phyloP scores from a whole-genome alignment of 129 eudicot species.

The Silybum marianum region DNA sequence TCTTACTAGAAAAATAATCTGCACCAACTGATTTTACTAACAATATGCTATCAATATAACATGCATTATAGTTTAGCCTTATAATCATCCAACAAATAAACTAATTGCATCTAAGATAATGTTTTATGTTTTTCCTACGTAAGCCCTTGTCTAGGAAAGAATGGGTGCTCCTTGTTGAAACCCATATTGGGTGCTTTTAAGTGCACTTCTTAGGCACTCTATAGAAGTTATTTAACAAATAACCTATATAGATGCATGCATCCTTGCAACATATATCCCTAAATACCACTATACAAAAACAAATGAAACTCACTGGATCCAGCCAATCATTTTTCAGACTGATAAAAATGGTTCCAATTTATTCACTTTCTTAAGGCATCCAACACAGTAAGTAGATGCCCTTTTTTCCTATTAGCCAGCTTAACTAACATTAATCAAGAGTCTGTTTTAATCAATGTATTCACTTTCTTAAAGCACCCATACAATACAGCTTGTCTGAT shows the following conservation, averaged over 20 bases:
- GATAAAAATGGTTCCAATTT: too few relatives aligned
- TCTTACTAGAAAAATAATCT: not conserved
- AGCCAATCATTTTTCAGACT: too few relatives aligned
- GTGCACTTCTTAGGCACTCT: not conserved
- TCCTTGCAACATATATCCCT: too few relatives aligned
- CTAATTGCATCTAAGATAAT: not conserved
- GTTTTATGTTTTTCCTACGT: not conserved
- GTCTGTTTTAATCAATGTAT: too few relatives aligned
- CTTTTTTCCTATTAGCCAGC: too few relatives aligned
- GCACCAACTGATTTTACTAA: not conserved
- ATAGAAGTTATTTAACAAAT: too few relatives aligned
- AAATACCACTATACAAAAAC: too few relatives aligned
- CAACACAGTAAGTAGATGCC: too few relatives aligned
- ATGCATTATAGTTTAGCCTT: not conserved
- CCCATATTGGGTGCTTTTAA: not conserved
- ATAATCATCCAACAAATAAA: not conserved
- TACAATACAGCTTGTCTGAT: not conserved
- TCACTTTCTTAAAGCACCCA: not conserved
- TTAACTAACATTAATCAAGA: too few relatives aligned
- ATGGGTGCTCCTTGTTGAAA: not conserved
- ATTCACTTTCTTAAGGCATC: too few relatives aligned
- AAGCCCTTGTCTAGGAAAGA: not conserved
- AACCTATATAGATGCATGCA: too few relatives aligned
- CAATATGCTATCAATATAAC: constrained; percentile 2
- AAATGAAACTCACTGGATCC: too few relatives aligned